Base-by-base conservation (phyloP, 2,329 filamentous ascomycete genomes). In the Botrytis byssoidea region DNA sequence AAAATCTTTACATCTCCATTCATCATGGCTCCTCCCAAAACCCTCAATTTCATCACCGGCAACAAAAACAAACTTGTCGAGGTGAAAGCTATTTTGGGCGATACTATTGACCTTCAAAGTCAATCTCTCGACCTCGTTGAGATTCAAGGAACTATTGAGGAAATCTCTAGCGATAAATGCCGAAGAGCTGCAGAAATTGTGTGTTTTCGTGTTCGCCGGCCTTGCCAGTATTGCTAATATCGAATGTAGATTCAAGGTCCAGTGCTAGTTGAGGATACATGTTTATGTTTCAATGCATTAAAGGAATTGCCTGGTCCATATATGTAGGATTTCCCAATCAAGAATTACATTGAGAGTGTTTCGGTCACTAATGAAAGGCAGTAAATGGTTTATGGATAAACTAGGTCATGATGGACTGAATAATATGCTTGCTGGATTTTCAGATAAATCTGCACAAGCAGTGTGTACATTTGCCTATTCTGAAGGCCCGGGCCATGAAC, bases 381-480 rank as follows among this genome's bases (percentile, higher is more conserved):
- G 95, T 78, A 99, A 99, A 87, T 97, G 94, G 90, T 99, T 99
- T 84, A 88, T 99, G 83, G 85, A 92, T 75, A 88, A 90, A 44
- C 86, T 98, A 74, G 96, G 96, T 73, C 93, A 94, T 77, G 85
- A 92, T 67, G 93, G 96, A 22, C 86, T 99, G 74, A 97, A 98
- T 84, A 96, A 95, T 81, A 88, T 99, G 76, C 90, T 99, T 59
- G 91, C 90, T 70, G 94, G 92, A 10, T 98, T 97, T 82, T 87
- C 93, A 42, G 93, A 99, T 84, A 98, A 98, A 83, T 92, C 91
- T 63, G 94, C 94, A 63, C 91, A 97, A 83, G 95, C 96, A 29
- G 93, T 99, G 64, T 98, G 95, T 84, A 99, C 96, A 0, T 99
- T 99, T 83, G 96, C 91, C 37, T 98, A 97, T 84, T 96, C 90